These are phyloP conservation scores for Suillus placidus DNA, from an alignment of 768 basidiomycete species.

Conservation along the genomic window DNA sequence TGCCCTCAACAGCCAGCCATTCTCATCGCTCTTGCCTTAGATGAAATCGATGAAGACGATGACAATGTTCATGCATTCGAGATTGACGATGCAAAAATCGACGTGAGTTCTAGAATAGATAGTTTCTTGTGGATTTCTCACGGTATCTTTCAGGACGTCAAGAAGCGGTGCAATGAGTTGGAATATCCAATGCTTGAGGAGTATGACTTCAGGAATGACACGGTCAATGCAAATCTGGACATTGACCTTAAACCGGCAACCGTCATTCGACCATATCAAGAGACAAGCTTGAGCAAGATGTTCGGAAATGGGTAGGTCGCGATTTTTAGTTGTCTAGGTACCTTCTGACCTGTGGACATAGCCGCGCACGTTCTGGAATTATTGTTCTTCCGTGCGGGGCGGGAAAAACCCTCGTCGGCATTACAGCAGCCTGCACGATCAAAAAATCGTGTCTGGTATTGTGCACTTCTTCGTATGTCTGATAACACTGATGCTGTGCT, in stretches of 20 bases:
- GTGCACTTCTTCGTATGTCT: constrained; percentile 93
- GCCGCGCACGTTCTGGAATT: constrained; percentile 96
- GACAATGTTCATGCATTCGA: constrained; percentile 97
- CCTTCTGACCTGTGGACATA: constrained; percentile 34
- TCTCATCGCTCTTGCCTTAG: constrained; percentile 42
- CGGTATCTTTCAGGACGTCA: constrained; percentile 69
- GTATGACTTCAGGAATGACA: constrained; percentile 98
- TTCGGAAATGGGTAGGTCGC: constrained; percentile 89
- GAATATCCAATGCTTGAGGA: constrained; percentile 99
- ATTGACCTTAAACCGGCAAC: constrained; percentile 99
- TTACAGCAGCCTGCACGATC: constrained; percentile 98
- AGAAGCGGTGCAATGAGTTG: constrained; percentile 94
- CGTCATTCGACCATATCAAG: constrained; percentile 96
- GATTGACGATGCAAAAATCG: constrained; percentile 92
- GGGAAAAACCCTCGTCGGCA: constrained; percentile 98
- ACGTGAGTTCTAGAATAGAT: constrained; percentile 52
- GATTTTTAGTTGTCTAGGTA: not conserved
- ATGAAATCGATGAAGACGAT: constrained; percentile 97
- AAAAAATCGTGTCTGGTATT: constrained; percentile 98
- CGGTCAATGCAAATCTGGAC: constrained; percentile 93
- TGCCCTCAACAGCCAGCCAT: not conserved
- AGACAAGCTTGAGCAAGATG: constrained; percentile 98
- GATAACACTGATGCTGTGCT: not conserved
- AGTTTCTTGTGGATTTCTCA: constrained; percentile 9
- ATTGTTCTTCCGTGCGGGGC: constrained; percentile 98